Base-by-base conservation (phyloP, 1,284 basidiomycete species). In the Ceratobasidium sp. region DNA sequence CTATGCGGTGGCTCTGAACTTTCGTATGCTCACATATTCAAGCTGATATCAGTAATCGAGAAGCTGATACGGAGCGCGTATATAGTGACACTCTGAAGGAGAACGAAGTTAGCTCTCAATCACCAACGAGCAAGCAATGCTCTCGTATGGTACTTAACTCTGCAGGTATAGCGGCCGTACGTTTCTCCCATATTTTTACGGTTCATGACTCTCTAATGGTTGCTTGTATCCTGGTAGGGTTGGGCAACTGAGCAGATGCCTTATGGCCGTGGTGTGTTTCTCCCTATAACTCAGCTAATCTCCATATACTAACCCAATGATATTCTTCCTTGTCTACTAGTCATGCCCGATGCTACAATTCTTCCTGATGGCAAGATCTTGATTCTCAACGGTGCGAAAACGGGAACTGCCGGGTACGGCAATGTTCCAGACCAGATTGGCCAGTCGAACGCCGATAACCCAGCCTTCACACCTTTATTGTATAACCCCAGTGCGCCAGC, bases 321-420 rank as follows among this genome's bases (percentile, higher is more conserved):
- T n/a, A n/a, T n/a, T n/a, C n/a, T n/a, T n/a, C n/a, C n/a, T n/a
- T n/a, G n/a, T n/a, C n/a, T n/a, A n/a, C n/a, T 28, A 72, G 88
- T 90, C 18, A 96, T 96, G 95, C 89, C 91, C 0, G 93, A 96
- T 82, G 91, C 91, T 18, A 79, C 97, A 33, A 88, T 95, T 23
- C 90, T 96, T 51, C 95, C 96, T 1, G 93, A 91, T 42, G 95
- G 95, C 42, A 85, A 92, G 78, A 86, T 96, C 40, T 81, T 95
- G 67, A 90, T 96, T 83, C 88, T 95, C 79, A 96, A 96, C 82
- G 94, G 94, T 13, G 95, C 90, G 1, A 87, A 87, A 44, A 88
- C 89, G 18, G 95, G 95, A 0, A 92, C 95, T 73, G 93, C 94
- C 53, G 95, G 95, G 61, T 97, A 96, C 83, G 93, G 93, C n/a